These are phyloP conservation scores for Boletus barrowsii DNA, from an alignment of 768 basidiomycete genomes.

Conservation along the genomic window DNA sequence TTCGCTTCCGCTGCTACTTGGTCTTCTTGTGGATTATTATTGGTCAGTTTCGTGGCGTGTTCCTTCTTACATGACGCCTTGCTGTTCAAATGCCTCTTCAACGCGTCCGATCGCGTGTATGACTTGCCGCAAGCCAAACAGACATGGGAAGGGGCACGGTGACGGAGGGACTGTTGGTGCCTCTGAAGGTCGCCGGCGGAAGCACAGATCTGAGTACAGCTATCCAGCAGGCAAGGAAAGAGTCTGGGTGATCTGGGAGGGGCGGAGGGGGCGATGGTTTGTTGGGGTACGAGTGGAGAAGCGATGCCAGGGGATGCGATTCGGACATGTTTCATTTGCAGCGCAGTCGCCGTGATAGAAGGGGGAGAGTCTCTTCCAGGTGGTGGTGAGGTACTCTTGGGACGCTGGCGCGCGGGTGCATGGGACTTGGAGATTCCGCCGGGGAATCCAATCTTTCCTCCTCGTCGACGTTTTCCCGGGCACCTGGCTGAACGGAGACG, in stretches of 20 bases:
- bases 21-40: neutral
- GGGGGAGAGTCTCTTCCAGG: neutral
- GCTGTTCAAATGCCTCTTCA: constrained; percentile 33
- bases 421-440: constrained; percentile 9
- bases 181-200: constrained; percentile 28
- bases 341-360: constrained; percentile 2
- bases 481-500: neutral
- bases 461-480: constrained; percentile 18
- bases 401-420: constrained; percentile 1
- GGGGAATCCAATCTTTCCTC: neutral
- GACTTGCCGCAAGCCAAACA: constrained; percentile 27
- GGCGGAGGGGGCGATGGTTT: neutral
- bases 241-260: constrained; percentile 12
- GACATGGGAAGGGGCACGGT: constrained; percentile 17
- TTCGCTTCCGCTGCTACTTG: constrained; percentile 17
- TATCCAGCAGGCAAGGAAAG: constrained; percentile 23
- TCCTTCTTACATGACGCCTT: constrained; percentile 27
- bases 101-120: constrained; percentile 30
- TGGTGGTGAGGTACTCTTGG: neutral
- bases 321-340: constrained; percentile 12
- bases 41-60: constrained; percentile 16
- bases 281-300: constrained; percentile 6
- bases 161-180: constrained; percentile 30
- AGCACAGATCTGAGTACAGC: constrained; percentile 28
- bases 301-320: constrained; percentile 12